Base-by-base conservation (phyloP, 805 yeast genomes). In the Scheffersomyces coipomensis region DNA sequence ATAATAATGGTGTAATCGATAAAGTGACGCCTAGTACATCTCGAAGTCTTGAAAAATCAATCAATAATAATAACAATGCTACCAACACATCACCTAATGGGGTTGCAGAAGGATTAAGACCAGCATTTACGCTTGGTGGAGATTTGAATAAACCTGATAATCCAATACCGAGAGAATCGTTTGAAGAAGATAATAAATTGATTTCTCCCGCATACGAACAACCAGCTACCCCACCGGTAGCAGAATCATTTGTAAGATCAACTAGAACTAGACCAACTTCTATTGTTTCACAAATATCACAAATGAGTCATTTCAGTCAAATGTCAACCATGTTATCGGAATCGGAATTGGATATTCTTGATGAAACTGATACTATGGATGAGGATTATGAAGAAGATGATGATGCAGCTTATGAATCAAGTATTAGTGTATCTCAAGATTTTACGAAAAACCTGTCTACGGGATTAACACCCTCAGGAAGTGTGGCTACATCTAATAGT, bases 271-370 rank as follows among this genome's bases (percentile, higher is more conserved):
- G 75, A 38, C 75, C 75, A 6, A 59, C 67, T 13, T 66, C 73
- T 1, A 58, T 69, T 56, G 52, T 68, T 11, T 64, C 71, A 2
- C 73, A 68, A 46, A 47, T 58, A 11, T 60, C 67, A 49, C 73
- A 66, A 47, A 44, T 61, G 21, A 63, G 71, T 45, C 73, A 68
- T 35, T 11, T 45, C 1, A 40, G 71, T 51, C 75, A 70, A 40
- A 48, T 67, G 43, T 68, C 71, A 7, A 60, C 70, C 13, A 64
- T 65, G 66, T 43, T 67, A 51, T 66, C 73, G 3, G 75, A 66
- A 38, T 62, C 68, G 3, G 75, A 69, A 38, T 47, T 66, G 29
- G 73, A 68, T 24, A 55, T 59, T 34, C 44, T 66, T 40, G 71
- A 62, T 29, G 73, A 63, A 33, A 61, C 72, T 2, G 73, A 66